Percentiles rank a stretch among this genome's conserved stretches.
phyloP scores from a whole-genome alignment of 345 rosid genomes.

The Chamaenerion angustifolium region DNA sequence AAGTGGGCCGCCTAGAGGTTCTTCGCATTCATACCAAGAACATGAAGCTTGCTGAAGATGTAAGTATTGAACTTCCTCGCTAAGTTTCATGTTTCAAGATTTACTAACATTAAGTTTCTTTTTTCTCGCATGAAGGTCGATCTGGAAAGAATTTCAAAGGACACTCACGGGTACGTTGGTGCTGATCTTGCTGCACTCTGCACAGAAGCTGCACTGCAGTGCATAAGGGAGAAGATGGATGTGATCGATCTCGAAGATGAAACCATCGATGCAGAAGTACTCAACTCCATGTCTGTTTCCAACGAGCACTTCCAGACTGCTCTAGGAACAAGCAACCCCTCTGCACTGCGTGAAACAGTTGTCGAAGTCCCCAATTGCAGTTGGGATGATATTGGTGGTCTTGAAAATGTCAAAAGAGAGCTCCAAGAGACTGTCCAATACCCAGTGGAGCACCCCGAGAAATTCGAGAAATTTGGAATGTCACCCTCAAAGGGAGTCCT shows the following conservation, averaged over 20 bases:
- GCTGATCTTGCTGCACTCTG: conserved; percentile 96
- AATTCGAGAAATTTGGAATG: conserved; percentile 95
- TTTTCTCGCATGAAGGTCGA: conserved; percentile 42
- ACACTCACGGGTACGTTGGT: conserved; percentile 96
- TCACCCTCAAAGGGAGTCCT: conserved; percentile 95
- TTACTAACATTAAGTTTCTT: background rate
- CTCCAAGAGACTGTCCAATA: conserved; percentile 99
- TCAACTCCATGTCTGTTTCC: conserved; percentile 87
- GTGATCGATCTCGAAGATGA: conserved; percentile 97
- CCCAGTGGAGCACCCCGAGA: conserved; percentile 98
- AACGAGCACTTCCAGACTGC: conserved; percentile 91
- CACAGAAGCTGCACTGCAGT: conserved; percentile 95
- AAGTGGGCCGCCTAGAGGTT: conserved; percentile 97
- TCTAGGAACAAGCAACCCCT: conserved; percentile 16
- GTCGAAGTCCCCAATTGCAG: conserved; percentile 88
- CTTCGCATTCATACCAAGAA: conserved; percentile 94
- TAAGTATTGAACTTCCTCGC: conserved; percentile 12
- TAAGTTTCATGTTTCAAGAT: too few relatives aligned
- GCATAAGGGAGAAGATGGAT: conserved; percentile 97
- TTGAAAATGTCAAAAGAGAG: conserved; percentile 88
- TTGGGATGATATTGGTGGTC: conserved; percentile 95
- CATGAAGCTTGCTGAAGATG: conserved; percentile 95
- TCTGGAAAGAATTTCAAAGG: conserved; percentile 75
- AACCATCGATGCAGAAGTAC: conserved; percentile 79
- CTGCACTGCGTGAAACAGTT: conserved; percentile 27